phyloP scores from a whole-genome alignment of 148 eudicot species.

The Heliamphora exappendiculata region DNA sequence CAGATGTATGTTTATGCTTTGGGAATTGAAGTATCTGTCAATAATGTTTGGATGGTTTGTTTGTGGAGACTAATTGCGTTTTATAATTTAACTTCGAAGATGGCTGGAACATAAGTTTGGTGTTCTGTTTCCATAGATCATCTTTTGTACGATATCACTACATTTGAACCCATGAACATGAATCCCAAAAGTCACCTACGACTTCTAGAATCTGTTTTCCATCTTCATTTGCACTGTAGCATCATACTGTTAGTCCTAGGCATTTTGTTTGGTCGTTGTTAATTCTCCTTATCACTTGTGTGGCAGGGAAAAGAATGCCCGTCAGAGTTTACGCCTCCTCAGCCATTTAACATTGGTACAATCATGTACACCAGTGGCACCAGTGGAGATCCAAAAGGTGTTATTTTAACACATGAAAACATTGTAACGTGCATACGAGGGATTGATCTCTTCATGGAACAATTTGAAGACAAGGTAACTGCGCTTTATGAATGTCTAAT shows the following conservation, averaged over 20 bases:
- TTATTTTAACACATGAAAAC: slow-evolving; percentile 83
- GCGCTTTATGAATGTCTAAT: background rate
- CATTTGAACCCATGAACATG: background rate
- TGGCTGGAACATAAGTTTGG: background rate
- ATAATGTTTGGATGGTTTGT: background rate
- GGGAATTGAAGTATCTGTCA: background rate
- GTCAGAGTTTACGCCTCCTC: slow-evolving; percentile 53
- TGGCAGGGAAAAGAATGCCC: slow-evolving; percentile 60
- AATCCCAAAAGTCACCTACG: background rate
- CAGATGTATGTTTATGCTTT: background rate
- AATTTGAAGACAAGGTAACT: slow-evolving; percentile 86
- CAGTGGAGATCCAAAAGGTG: slow-evolving; percentile 98
- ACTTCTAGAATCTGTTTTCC: background rate
- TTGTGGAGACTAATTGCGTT: background rate
- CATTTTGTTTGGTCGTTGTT: background rate
- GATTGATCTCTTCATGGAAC: slow-evolving; percentile 72
- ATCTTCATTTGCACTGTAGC: background rate
- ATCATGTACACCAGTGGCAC: slow-evolving; percentile 99
- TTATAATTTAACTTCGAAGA: background rate
- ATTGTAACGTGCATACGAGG: slow-evolving; percentile 48
- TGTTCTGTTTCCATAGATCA: background rate
- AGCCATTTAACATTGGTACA: slow-evolving; percentile 56
- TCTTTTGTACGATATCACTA: background rate
- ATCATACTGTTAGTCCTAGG: background rate
- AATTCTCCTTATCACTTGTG: slow-evolving; percentile 1